These are phyloP conservation scores for Leishmania braziliensis DNA, from an alignment of 208 protist genomes.

Conservation along the genomic window DNA sequence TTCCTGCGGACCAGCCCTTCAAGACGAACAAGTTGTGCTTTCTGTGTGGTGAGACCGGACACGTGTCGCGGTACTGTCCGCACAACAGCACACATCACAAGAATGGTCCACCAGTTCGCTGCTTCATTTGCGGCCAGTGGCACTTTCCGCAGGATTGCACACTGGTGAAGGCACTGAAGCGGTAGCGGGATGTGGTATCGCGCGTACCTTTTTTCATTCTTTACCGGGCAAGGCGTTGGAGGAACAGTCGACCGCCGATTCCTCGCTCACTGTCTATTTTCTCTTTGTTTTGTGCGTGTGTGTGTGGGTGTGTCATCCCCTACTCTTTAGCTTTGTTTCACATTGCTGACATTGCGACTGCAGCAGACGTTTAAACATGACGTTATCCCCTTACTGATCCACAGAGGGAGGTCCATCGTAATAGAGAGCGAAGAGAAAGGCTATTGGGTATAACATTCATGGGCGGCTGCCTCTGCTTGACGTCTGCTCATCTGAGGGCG, in stretches of 20 bases:
- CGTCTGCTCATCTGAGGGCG: background rate
- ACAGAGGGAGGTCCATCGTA: background rate
- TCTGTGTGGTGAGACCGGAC: conserved; percentile 75
- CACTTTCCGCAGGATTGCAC: conserved; percentile 84
- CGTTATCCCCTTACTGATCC: background rate
- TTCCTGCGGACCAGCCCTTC: conserved; percentile 54
- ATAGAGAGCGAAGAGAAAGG: background rate
- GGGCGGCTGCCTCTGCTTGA: background rate
- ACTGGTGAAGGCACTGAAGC: conserved; percentile 43
- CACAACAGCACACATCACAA: conserved; percentile 49
- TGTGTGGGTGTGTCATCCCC: background rate
- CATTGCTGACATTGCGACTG: background rate
- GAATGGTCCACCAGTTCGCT: conserved; percentile 70
- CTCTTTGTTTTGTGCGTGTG: background rate
- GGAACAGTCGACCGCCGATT: background rate
- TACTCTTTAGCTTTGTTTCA: background rate
- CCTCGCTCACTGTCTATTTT: background rate
- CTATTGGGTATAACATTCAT: background rate
- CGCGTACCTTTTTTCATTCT: background rate
- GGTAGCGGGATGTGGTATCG: background rate
- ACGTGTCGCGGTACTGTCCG: conserved; percentile 81
- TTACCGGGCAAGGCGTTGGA: too few species aligned
- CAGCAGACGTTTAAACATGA: background rate
- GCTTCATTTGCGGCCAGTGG: conserved; percentile 91
- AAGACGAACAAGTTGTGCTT: conserved; percentile 75